Evolutionary conservation across 176 grass and related monocot genomes (phyloP).

Genomic region (Triticum timopheevii): DNA sequence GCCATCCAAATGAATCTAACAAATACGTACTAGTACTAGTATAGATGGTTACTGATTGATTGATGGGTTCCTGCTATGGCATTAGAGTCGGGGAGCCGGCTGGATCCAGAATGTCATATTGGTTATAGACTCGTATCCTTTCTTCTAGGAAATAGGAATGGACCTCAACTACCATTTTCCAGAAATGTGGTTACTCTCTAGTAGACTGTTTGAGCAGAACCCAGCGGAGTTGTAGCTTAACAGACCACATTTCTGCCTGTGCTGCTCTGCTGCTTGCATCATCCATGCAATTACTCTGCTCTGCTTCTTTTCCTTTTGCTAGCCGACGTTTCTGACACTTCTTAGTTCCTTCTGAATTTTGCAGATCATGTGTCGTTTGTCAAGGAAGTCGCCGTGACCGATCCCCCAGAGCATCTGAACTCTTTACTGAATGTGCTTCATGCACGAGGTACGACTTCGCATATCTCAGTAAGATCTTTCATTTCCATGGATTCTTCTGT

Average conservation of each 20-base stretch:
- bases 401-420: conserved; percentile 73
- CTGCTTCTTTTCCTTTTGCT: background rate
- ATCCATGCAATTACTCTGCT: no score
- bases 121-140: background rate
- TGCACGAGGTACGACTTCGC: conserved; percentile 52
- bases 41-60: background rate
- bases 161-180: background rate
- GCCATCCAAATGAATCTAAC: no score
- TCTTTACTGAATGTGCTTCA: conserved; percentile 82
- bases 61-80: background rate
- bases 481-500: background rate
- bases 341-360: conserved; percentile 4
- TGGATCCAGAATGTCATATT: background rate
- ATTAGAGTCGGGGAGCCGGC: background rate
- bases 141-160: background rate
- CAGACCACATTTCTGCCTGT: background rate
- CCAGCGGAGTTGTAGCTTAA: background rate
- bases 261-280: background rate
- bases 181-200: background rate
- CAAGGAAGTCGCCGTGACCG: conserved; percentile 67
- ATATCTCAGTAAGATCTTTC: background rate
- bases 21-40: background rate
- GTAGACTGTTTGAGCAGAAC: background rate
- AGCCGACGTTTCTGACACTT: background rate
- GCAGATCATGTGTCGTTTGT: conserved; percentile 77